Conservation (phyloP, 2,329 filamentous ascomycete genomes). For the Neonectria faginata region DNA sequence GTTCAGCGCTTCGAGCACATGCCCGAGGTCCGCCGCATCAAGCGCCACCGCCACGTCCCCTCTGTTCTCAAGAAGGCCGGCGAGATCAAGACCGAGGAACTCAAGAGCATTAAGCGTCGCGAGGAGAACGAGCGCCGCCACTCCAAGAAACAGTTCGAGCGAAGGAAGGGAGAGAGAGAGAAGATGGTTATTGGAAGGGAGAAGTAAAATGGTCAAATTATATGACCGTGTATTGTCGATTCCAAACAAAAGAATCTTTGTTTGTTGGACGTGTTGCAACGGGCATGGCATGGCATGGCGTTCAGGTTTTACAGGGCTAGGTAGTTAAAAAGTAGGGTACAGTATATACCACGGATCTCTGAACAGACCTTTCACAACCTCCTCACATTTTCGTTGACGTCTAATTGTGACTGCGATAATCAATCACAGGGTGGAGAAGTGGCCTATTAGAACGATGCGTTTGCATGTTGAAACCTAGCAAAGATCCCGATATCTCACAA, state of each 20-base stretch:
- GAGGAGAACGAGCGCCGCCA: conserved; percentile 97
- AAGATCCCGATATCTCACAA: conserved; percentile 29
- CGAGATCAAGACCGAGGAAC: conserved; percentile 92
- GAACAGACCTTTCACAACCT: conserved; percentile 7
- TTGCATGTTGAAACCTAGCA: conserved; percentile 33
- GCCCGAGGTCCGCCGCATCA: conserved; percentile 94
- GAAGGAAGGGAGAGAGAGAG: conserved; percentile 83
- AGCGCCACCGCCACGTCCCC: conserved; percentile 89
- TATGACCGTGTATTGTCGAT: conserved; percentile 18
- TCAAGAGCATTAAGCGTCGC: conserved; percentile 86
- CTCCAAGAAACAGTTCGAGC: conserved; percentile 82
- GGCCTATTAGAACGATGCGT: conserved; percentile 1
- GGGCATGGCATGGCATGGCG: conserved; percentile 50
- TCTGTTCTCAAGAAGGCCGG: conserved; percentile 95
- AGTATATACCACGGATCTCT: conserved; percentile 36
- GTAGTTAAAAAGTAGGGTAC: conserved; percentile 32
- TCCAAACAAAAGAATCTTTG: conserved; percentile 21
- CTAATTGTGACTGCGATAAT: not conserved
- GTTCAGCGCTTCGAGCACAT: conserved; percentile 90
- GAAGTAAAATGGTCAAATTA: conserved; percentile 54
- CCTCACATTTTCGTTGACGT: not conserved
- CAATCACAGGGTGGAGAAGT: not conserved
- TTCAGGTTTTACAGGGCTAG: conserved; percentile 43
- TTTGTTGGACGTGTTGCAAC: conserved; percentile 35
- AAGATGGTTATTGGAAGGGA: conserved; percentile 85